Evolutionary conservation across 2,329 filamentous ascomycete species (phyloP).

Genomic region (Akanthomyces dipterigenus): DNA sequence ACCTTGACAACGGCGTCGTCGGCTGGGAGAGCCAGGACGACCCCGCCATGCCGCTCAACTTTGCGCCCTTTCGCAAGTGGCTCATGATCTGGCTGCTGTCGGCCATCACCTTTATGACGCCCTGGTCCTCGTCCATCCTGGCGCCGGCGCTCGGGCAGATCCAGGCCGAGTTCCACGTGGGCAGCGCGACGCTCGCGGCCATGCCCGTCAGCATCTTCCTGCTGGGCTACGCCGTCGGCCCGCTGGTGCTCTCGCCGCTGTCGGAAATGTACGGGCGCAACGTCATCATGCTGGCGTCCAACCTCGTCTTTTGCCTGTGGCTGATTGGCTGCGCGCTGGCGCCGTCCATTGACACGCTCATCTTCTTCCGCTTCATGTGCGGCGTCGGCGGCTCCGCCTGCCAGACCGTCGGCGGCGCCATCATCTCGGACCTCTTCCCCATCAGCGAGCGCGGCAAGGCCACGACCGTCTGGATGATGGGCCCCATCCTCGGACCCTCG

Average conservation of each 20-base stretch:
- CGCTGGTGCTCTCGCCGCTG: slow-evolving; percentile 49
- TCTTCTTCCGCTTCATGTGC: slow-evolving; percentile 53
- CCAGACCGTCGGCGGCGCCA: slow-evolving; percentile 47
- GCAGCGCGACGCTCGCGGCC: slow-evolving; percentile 33
- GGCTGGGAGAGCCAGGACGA: slow-evolving; percentile 56
- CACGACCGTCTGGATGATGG: slow-evolving; percentile 45
- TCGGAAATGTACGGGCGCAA: slow-evolving; percentile 60
- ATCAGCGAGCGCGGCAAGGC: slow-evolving; percentile 40
- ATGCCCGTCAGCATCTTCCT: slow-evolving; percentile 57
- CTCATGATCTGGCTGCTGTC: slow-evolving; percentile 48
- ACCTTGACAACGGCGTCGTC: slow-evolving; percentile 47
- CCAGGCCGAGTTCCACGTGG: slow-evolving; percentile 34
- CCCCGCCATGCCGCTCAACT: slow-evolving; percentile 53
- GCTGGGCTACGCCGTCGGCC: slow-evolving; percentile 52
- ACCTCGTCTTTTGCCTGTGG: slow-evolving; percentile 54
- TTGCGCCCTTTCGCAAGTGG: slow-evolving; percentile 50
- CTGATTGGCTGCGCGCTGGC: slow-evolving; percentile 59
- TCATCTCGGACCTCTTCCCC: slow-evolving; percentile 49
- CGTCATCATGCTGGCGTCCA: slow-evolving; percentile 48
- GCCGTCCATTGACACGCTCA: slow-evolving; percentile 44
- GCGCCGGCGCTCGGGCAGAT: slow-evolving; percentile 43
- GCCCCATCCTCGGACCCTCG: slow-evolving; percentile 51
- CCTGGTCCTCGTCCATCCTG: slow-evolving; percentile 57
- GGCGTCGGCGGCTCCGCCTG: slow-evolving; percentile 52
- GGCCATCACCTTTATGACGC: slow-evolving; percentile 57